Evolutionary conservation across 2,329 filamentous ascomycete species (phyloP).

Genomic region (Chrysoporthe puriensis): DNA sequence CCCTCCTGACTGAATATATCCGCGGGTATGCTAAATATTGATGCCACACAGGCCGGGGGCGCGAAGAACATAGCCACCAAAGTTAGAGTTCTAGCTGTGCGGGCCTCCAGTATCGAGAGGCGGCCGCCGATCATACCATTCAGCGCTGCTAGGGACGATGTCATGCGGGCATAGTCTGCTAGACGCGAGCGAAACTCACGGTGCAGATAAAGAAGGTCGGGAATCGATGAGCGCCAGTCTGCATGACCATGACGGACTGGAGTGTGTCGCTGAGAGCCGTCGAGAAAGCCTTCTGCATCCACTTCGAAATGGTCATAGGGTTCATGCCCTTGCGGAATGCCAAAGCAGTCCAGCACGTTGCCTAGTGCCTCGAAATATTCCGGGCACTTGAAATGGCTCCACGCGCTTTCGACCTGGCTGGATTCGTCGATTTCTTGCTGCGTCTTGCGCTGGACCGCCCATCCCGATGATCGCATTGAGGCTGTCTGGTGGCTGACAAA

Average conservation of each 20-base stretch:
- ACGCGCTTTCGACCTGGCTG: slow-evolving; percentile 23
- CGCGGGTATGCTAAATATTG: slow-evolving; percentile 20
- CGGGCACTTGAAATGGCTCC: slow-evolving; percentile 24
- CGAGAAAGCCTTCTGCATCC: not conserved
- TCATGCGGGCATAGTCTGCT: slow-evolving; percentile 24
- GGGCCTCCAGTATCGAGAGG: slow-evolving; percentile 24
- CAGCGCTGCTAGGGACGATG: slow-evolving; percentile 33
- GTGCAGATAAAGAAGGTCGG: slow-evolving; percentile 20
- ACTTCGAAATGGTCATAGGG: slow-evolving; percentile 7
- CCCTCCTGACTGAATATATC: not conserved
- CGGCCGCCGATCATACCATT: slow-evolving; percentile 24
- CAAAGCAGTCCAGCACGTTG: slow-evolving; percentile 15
- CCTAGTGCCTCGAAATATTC: slow-evolving; percentile 24
- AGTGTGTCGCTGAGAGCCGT: too few species aligned
- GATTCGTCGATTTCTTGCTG: slow-evolving; percentile 19
- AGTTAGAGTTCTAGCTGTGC: slow-evolving; percentile 15
- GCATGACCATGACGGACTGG: not conserved
- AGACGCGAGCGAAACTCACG: slow-evolving; percentile 20
- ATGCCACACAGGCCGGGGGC: slow-evolving; percentile 19
- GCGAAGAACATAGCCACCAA: slow-evolving; percentile 19
- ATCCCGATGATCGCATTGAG: slow-evolving; percentile 21
- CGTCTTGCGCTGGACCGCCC: slow-evolving; percentile 19
- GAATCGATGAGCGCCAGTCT: slow-evolving; percentile 14
- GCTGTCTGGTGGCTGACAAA: slow-evolving; percentile 25
- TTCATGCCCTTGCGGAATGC: slow-evolving; percentile 11